Evolutionary conservation across 1,284 basidiomycete genomes (phyloP), one percentile per base, ranked within the genome.

Genomic region (Hymenochaete sp.): DNA sequence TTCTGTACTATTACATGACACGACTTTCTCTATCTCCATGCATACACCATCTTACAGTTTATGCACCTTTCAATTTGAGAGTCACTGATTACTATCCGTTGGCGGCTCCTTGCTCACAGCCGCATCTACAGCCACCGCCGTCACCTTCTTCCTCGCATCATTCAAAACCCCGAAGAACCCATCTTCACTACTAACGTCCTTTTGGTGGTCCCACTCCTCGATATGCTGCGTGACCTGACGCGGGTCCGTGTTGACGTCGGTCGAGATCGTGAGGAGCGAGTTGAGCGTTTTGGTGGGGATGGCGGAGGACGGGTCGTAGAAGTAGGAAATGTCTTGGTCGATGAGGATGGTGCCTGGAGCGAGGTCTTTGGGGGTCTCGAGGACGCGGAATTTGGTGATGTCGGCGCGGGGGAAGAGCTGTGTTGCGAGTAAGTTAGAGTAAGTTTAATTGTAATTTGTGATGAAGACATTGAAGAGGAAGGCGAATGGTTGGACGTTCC

Each of bases 251-350:
- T n/a, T n/a, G n/a, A n/a, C n/a, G 48, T 72, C 60, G 8, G 69
- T 62, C 49, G 67, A 61, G 42, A 73, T 49, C 0, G 69, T 71
- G 31, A 75, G 55, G 10, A 73, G 59, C 4, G 70, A 71, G 47
- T 73, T 73, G 24, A 73, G 54, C 1, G 62, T 66, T 64, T 73
- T 72, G 9, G 65, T 69, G 0, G 71, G 69, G 8, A 62, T 60
- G 13, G 60, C 56, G 1, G 63, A 56, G 4, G 62, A 56, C 3
- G 64, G 57, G 42, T 67, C 57, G n/a, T 66, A 62, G 55, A 58
- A 72, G 53, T 73, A 74, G 0, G 64, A 59, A 11, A 75, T 68
- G 46, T 73, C 71, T 52, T 71, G 69, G 53, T 73, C 71, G 45
- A 73, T 67, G 33, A 73, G 60, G 33, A 74, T 62, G 6, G 60